phyloP scores from a whole-genome alignment of 257 asterid species.

The Solanum appendiculatum region DNA sequence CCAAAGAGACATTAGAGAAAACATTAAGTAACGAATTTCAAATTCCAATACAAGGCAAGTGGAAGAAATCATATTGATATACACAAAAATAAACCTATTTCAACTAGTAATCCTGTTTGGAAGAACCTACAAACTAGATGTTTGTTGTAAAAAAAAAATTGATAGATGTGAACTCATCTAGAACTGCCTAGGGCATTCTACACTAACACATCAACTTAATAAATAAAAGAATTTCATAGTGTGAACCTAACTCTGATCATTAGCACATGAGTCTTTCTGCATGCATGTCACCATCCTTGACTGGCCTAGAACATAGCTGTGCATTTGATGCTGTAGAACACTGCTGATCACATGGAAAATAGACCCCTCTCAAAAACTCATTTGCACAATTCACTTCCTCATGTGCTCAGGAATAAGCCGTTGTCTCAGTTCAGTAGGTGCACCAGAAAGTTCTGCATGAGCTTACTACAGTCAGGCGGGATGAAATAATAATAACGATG shows the following conservation, averaged over 20 bases:
- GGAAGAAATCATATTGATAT: not conserved
- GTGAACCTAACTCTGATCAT: not conserved
- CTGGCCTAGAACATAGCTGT: not conserved
- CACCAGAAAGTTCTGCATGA: slow-evolving; percentile 7
- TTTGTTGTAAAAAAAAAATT: not conserved
- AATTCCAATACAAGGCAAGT: not conserved
- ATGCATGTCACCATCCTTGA: not conserved
- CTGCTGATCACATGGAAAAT: not conserved
- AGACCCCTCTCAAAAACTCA: not conserved
- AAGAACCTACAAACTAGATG: not conserved
- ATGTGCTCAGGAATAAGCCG: slow-evolving; percentile 1
- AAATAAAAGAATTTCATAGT: not conserved
- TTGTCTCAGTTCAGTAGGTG: not conserved
- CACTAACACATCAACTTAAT: not conserved
- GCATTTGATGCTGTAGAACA: not conserved
- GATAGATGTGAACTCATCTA: not conserved
- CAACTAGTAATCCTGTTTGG: not conserved
- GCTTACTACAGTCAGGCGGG: not conserved
- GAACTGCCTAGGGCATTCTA: not conserved
- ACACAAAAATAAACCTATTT: not conserved
- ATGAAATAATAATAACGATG: not conserved
- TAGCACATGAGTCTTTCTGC: not conserved
- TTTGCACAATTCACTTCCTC: not conserved
- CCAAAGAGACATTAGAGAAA: not conserved
- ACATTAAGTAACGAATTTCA: not conserved